A percentile compares a stretch with the other conserved stretches of the same genome.
phyloP scores from a whole-genome alignment of 2,329 filamentous ascomycete genomes.

The Diaporthe ilicicola region DNA sequence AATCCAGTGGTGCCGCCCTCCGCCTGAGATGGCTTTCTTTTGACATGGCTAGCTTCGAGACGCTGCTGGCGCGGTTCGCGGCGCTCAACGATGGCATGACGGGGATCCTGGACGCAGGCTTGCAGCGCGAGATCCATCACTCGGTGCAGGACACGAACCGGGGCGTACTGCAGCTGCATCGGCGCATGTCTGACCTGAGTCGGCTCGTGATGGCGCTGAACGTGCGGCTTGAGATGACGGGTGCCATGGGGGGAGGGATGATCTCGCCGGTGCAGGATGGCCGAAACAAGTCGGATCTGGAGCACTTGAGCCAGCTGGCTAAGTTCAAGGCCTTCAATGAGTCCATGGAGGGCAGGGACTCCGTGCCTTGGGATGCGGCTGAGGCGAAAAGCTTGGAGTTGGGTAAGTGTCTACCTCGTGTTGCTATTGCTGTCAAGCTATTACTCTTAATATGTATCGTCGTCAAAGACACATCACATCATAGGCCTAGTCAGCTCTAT shows the following conservation, averaged over 20 bases:
- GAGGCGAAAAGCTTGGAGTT: constrained; percentile 51
- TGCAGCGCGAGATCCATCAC: constrained; percentile 56
- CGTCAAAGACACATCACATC: too few relatives aligned
- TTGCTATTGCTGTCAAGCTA: too few relatives aligned
- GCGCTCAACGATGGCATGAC: constrained; percentile 58
- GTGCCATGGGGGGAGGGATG: background rate
- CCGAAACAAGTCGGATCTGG: constrained; percentile 48
- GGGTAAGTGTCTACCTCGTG: constrained; percentile 30
- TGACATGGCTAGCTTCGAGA: constrained; percentile 56
- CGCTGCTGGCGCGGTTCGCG: constrained; percentile 52
- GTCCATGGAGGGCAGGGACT: constrained; percentile 47
- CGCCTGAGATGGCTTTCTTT: constrained; percentile 56
- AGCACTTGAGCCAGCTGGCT: constrained; percentile 53
- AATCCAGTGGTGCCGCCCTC: constrained; percentile 45
- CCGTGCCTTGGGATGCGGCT: constrained; percentile 45
- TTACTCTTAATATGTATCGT: too few relatives aligned
- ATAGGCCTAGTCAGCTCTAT: too few relatives aligned
- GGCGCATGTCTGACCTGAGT: constrained; percentile 54
- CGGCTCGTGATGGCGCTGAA: constrained; percentile 56
- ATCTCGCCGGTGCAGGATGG: too few relatives aligned
- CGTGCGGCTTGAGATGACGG: constrained; percentile 48
- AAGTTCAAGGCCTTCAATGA: constrained; percentile 62
- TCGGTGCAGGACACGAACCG: constrained; percentile 58
- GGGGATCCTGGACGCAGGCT: constrained; percentile 54
- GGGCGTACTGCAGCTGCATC: constrained; percentile 55